Evolutionary conservation across 2,329 filamentous ascomycete species (phyloP).

Genomic region (Tolypocladium tropicale): DNA sequence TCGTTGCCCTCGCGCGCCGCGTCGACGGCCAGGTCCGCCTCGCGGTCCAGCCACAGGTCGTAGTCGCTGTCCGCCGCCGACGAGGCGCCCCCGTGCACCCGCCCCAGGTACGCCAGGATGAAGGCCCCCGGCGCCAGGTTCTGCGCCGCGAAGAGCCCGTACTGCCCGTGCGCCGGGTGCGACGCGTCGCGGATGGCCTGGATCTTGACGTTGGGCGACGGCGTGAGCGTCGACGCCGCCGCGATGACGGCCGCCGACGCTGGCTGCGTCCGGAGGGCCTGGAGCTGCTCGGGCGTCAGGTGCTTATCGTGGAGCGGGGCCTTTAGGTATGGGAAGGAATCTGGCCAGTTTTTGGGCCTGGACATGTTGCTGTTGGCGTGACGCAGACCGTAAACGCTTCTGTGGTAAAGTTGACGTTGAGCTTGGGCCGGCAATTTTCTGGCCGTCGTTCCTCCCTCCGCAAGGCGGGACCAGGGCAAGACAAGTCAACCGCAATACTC

Average conservation of each 20-base stretch:
- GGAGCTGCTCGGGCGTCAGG: constrained; percentile 30
- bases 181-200: constrained; percentile 35
- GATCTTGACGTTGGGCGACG: constrained; percentile 43
- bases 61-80: constrained; percentile 37
- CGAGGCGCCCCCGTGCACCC: constrained; percentile 32
- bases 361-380: constrained; percentile 13
- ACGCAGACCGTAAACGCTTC: background rate
- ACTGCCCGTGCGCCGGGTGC: constrained; percentile 50
- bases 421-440: background rate
- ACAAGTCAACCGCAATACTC: too few relatives aligned
- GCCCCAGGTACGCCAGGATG: constrained; percentile 52
- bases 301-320: constrained; percentile 36
- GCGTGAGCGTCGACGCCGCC: constrained; percentile 25
- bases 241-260: constrained; percentile 12
- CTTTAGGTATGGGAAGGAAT: constrained; percentile 39
- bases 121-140: constrained; percentile 43
- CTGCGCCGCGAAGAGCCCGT: constrained; percentile 48
- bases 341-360: constrained; percentile 49
- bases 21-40: constrained; percentile 48
- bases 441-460: too few relatives aligned
- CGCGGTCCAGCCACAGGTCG: constrained; percentile 52
- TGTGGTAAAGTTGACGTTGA: background rate
- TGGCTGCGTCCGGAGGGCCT: constrained; percentile 21
- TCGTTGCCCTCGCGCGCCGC: constrained; percentile 50
- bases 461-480: too few relatives aligned